phyloP scores from a whole-genome alignment of 116 monocot genomes.

The Posidonia oceanica region DNA sequence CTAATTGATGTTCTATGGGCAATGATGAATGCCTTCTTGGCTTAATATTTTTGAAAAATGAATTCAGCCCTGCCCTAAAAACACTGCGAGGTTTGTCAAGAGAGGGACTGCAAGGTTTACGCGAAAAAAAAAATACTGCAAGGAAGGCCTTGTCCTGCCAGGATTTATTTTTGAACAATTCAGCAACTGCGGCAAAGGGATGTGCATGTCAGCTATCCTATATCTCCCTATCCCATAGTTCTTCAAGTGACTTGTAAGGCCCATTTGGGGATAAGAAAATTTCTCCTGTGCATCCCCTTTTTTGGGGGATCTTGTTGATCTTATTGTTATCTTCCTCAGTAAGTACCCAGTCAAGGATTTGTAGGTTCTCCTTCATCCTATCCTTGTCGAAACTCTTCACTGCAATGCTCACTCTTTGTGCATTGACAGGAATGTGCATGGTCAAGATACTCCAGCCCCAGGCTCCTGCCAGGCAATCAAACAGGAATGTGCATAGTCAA shows the following conservation, averaged over 20 bases:
- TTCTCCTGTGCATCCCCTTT: not conserved
- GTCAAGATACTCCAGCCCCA: slow-evolving; percentile 46
- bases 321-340: slow-evolving; percentile 20
- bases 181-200: too few species aligned
- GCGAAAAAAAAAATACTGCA: too few species aligned
- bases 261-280: slow-evolving; percentile 1
- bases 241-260: slow-evolving; percentile 15
- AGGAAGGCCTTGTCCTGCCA: too few species aligned
- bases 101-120: too few species aligned
- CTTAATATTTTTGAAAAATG: too few species aligned
- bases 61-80: too few species aligned
- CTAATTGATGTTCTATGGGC: too few species aligned
- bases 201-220: not conserved
- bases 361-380: slow-evolving; percentile 29
- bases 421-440: too few species aligned
- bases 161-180: too few species aligned
- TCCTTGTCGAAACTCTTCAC: slow-evolving; percentile 26
- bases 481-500: too few species aligned
- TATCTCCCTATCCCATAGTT: slow-evolving; percentile 21
- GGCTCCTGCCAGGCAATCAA: slow-evolving; percentile 18
- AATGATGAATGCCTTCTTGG: too few species aligned
- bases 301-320: slow-evolving; percentile 20
- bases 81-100: too few species aligned
- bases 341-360: slow-evolving; percentile 33
- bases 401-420: slow-evolving; percentile 17